phyloP scores from a whole-genome alignment of 2,329 filamentous ascomycete genomes.

The Scytalidium lignicola region DNA sequence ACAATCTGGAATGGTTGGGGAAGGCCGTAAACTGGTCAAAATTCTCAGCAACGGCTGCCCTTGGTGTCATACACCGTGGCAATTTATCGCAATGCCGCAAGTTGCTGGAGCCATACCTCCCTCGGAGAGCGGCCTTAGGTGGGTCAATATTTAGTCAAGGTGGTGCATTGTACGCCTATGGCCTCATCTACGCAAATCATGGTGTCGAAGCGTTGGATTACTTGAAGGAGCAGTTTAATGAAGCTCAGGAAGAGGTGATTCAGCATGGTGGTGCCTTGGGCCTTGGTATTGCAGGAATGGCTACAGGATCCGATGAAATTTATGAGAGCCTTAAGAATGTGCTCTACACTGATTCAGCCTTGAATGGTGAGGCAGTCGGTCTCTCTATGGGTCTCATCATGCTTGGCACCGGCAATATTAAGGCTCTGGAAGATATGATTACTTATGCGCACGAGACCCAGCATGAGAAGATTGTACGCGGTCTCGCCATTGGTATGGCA shows the following conservation, averaged over 20 bases:
- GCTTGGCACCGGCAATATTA: slow-evolving; percentile 94
- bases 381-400: slow-evolving; percentile 96
- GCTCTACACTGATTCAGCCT: slow-evolving; percentile 86
- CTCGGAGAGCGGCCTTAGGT: slow-evolving; percentile 67
- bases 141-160: slow-evolving; percentile 95
- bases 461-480: slow-evolving; percentile 97
- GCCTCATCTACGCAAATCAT: slow-evolving; percentile 95
- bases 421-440: slow-evolving; percentile 93
- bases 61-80: slow-evolving; percentile 94
- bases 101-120: slow-evolving; percentile 89
- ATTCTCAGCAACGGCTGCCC: slow-evolving; percentile 92
- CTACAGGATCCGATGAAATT: slow-evolving; percentile 82
- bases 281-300: slow-evolving; percentile 96
- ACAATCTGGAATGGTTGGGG: slow-evolving; percentile 95
- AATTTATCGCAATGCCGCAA: slow-evolving; percentile 92
- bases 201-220: slow-evolving; percentile 85
- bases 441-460: slow-evolving; percentile 96
- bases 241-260: slow-evolving; percentile 83
- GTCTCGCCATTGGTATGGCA: slow-evolving; percentile 92
- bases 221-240: slow-evolving; percentile 67
- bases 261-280: slow-evolving; percentile 95
- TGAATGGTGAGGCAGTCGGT: slow-evolving; percentile 95
- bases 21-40: slow-evolving; percentile 99
- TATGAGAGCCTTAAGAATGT: slow-evolving; percentile 88
- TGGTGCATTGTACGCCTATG: slow-evolving; percentile 91